These are phyloP conservation scores for Cladosporium sp. DNA, from an alignment of 2,329 filamentous ascomycete species.

Conservation along the genomic window DNA sequence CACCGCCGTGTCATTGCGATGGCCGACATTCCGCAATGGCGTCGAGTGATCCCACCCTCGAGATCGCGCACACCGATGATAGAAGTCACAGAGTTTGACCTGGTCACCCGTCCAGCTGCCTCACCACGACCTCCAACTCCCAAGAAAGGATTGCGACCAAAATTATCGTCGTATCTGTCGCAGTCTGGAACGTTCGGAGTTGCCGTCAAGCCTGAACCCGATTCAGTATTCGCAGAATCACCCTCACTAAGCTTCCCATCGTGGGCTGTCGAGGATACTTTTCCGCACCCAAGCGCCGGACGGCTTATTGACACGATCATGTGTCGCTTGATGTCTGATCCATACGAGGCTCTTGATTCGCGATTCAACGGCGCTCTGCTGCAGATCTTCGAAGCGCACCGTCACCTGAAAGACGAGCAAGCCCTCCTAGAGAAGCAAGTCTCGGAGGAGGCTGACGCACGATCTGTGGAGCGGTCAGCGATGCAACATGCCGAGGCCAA, in stretches of 20 bases:
- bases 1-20: conserved; percentile 15
- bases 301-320: conserved; percentile 28
- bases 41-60: conserved; percentile 30
- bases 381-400: conserved; percentile 41
- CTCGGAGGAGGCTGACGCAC: conserved; percentile 24
- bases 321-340: conserved; percentile 27
- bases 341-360: conserved; percentile 25
- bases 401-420: conserved; percentile 34
- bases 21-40: conserved; percentile 35
- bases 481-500: conserved; percentile 28
- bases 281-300: conserved; percentile 26
- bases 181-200: conserved; percentile 22
- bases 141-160: conserved; percentile 35
- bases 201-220: conserved; percentile 14
- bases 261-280: conserved; percentile 25
- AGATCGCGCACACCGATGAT: conserved; percentile 27
- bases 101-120: conserved; percentile 14
- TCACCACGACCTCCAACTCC: conserved; percentile 24
- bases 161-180: conserved; percentile 38
- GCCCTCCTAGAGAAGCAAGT: conserved; percentile 26
- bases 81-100: conserved; percentile 29
- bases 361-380: conserved; percentile 37
- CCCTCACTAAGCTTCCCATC: conserved; percentile 21
- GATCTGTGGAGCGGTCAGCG: conserved; percentile 18
- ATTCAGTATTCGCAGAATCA: conserved; percentile 20